Conservation (phyloP, 148 eudicot species). For the Selenicereus undatus region DNA sequence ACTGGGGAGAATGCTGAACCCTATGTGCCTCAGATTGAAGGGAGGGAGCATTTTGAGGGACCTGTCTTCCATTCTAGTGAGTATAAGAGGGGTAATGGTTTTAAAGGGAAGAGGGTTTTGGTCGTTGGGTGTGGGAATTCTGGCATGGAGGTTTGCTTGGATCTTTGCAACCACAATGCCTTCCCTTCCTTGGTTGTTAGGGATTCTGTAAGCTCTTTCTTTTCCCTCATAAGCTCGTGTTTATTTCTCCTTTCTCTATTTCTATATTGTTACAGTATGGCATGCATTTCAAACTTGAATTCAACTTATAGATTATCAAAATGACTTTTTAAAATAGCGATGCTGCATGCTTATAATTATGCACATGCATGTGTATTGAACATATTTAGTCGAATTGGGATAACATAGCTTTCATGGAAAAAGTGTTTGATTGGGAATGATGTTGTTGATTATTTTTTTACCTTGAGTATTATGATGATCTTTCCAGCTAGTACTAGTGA, state of each 20-base stretch:
- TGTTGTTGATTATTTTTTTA: background rate
- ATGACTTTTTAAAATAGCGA: background rate
- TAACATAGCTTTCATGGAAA: constrained; percentile 2
- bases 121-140: constrained; percentile 84
- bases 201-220: constrained; percentile 48
- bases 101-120: constrained; percentile 41
- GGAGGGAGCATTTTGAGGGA: constrained; percentile 41
- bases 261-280: too few species aligned
- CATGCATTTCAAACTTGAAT: background rate
- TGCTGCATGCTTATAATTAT: background rate
- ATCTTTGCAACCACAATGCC: constrained; percentile 62
- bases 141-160: constrained; percentile 75
- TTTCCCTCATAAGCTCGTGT: background rate
- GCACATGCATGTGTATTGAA: background rate
- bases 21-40: constrained; percentile 38
- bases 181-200: constrained; percentile 56
- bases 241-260: background rate
- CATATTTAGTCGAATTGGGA: background rate
- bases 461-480: background rate
- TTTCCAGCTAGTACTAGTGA: background rate
- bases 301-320: too few species aligned
- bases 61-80: constrained; percentile 45
- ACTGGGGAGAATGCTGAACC: constrained; percentile 73
- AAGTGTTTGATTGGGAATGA: background rate
- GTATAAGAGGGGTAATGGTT: constrained; percentile 49